Evolutionary conservation across 129 eudicot species (phyloP).

Genomic region (Cynara cardunculus): DNA sequence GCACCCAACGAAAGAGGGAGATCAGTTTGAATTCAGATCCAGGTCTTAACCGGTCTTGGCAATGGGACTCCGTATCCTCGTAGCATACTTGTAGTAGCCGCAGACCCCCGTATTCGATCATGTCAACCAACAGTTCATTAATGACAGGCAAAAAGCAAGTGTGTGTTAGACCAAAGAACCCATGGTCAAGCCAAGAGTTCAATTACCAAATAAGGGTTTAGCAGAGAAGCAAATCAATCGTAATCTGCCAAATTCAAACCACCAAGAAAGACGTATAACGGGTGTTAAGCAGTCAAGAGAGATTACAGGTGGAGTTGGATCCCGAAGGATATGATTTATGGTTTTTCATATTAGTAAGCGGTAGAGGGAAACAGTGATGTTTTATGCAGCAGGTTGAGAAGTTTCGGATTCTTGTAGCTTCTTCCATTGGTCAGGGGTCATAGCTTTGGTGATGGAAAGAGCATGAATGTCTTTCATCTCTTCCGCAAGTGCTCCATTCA

Average conservation of each 20-base stretch:
- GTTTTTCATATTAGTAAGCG: background rate
- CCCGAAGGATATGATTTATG: background rate
- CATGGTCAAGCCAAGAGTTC: background rate
- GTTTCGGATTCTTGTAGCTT: slow-evolving; percentile 56
- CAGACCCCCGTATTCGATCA: no score
- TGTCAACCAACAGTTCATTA: background rate
- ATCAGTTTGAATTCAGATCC: no score
- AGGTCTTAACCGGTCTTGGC: no score
- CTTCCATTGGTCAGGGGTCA: slow-evolving; percentile 89
- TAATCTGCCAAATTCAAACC: slow-evolving; percentile 5
- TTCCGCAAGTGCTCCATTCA: slow-evolving; percentile 65
- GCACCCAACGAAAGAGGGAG: no score
- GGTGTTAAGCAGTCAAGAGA: slow-evolving; percentile 6
- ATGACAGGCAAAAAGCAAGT: background rate
- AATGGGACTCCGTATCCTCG: no score
- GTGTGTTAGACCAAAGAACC: background rate
- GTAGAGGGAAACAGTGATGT: background rate
- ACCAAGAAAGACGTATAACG: slow-evolving; percentile 4
- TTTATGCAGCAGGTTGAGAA: slow-evolving; percentile 48
- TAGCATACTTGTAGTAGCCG: no score
- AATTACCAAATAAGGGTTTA: background rate
- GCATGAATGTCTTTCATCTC: slow-evolving; percentile 97
- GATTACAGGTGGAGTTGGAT: slow-evolving; percentile 15
- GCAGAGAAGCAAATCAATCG: background rate
- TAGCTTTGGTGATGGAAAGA: slow-evolving; percentile 76